Evolutionary conservation across 805 yeast genomes (phyloP), one percentile per base, ranked within the genome.

Genomic region (Sugiyamaella mastotermitis): DNA sequence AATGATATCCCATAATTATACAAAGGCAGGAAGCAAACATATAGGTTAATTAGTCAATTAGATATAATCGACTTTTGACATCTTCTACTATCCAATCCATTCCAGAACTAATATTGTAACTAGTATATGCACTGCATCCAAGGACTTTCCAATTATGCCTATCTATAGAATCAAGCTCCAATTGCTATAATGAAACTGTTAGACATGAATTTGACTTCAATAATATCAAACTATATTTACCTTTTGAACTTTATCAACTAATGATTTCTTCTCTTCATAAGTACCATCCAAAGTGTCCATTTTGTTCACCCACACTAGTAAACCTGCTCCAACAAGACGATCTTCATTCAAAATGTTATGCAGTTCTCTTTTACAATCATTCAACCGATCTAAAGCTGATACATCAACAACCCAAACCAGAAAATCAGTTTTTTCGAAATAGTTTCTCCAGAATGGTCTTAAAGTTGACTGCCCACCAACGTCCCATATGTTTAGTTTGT

Each of bases 381-480:
- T 53, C 18, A 85, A 61, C 36, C 96, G 62, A 33, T 74, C 76
- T 19, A 74, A 55, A 15, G 80, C 73, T 10, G 61, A 58, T 2
- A 76, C 70, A 59, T 90, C 97, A 4, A 90, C 71, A 15, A 88
- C 95, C 96, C 96, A 88, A 9, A 88, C 60, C 13, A 88, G 64
- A 4, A 76, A 74, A 50, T 88, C 88, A 0, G 83, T 76, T 50
- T 75, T 77, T 47, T 87, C 96, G 53, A 83, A 88, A 58, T 90
- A 88, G 61, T 88, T 90, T 51, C 83, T 78, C 97, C 97, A 88
- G 67, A 87, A 87, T 13, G 88, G 78, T 33, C 97, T 64, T 29
- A 88, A 65, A 1, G 90, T 72, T 31, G 71, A 62, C 58, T 88
- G 97, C 1, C 97, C 97, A 4, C 97, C 97, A 9, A 88, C 78